A percentile compares a stretch with the other conserved stretches of the same genome.
phyloP scores from a whole-genome alignment of 2,329 filamentous ascomycete species.

The Xylariaceae sp. region DNA sequence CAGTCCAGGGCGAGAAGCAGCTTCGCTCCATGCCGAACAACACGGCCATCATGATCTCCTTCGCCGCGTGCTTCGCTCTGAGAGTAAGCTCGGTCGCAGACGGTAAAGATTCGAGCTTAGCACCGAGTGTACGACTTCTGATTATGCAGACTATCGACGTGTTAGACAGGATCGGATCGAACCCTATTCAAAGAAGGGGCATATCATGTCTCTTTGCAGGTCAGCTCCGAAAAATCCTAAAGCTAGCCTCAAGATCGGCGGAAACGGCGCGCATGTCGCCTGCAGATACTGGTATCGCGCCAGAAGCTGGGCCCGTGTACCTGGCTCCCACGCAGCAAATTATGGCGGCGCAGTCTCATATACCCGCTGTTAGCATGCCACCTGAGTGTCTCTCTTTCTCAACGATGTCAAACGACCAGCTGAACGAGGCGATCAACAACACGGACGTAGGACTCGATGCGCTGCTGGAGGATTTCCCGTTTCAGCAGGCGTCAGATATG shows the following conservation, averaged over 20 bases:
- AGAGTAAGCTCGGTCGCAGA: conserved; percentile 56
- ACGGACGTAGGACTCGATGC: conserved; percentile 32
- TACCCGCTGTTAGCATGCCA: conserved; percentile 22
- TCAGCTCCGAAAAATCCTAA: conserved; percentile 46
- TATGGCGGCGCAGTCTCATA: conserved; percentile 22
- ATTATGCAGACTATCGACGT: conserved; percentile 65
- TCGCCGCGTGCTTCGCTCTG: conserved; percentile 65
- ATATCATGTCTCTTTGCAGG: conserved; percentile 56
- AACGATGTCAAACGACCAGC: conserved; percentile 34
- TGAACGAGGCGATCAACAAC: conserved; percentile 33
- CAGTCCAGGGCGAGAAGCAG: conserved; percentile 64
- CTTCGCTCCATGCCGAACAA: conserved; percentile 75
- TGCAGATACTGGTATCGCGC: conserved; percentile 19
- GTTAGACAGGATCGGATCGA: conserved; percentile 61
- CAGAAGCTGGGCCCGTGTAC: conserved; percentile 21
- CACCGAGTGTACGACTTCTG: conserved; percentile 57
- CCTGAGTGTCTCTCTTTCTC: conserved; percentile 32
- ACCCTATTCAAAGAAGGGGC: conserved; percentile 61
- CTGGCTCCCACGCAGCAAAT: conserved; percentile 18
- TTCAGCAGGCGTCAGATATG: conserved; percentile 31
- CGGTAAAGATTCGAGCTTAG: conserved; percentile 50
- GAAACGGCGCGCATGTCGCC: conserved; percentile 21
- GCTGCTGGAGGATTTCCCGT: conserved; percentile 34
- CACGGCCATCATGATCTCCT: conserved; percentile 73
- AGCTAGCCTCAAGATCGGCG: conserved; percentile 32